phyloP scores from a whole-genome alignment of 768 basidiomycete species.

The Kwoniella europaea region DNA sequence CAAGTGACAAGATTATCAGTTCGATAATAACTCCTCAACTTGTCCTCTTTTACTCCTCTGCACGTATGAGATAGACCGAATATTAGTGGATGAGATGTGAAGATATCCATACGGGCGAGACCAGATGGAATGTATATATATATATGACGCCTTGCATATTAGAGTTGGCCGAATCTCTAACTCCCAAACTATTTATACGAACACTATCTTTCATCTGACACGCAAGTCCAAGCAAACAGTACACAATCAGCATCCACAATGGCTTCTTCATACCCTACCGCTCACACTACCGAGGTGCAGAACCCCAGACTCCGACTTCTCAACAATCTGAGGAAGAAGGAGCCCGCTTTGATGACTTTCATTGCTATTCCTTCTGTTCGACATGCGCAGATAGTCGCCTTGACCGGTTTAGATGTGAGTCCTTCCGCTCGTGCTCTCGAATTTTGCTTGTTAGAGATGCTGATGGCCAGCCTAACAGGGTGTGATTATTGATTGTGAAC shows the following conservation, averaged over 20 bases:
- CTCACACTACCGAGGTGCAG: constrained; percentile 32
- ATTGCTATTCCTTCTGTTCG: constrained; percentile 36
- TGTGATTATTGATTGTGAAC: constrained; percentile 55
- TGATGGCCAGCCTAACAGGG: constrained; percentile 17
- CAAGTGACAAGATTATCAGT: too few relatives aligned
- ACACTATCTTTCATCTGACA: background rate
- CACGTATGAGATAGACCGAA: too few relatives aligned
- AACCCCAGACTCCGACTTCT: constrained; percentile 45
- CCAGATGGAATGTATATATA: too few relatives aligned
- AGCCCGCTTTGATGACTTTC: constrained; percentile 45
- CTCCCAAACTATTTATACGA: too few relatives aligned
- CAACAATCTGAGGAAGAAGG: constrained; percentile 33
- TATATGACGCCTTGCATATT: too few relatives aligned
- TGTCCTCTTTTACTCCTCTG: background rate
- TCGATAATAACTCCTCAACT: background rate
- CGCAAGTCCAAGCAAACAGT: background rate
- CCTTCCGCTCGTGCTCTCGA: too few relatives aligned
- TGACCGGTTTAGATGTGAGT: constrained; percentile 49
- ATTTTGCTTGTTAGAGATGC: too few relatives aligned
- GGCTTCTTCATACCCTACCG: constrained; percentile 25
- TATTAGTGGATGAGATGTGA: too few relatives aligned
- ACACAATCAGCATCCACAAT: background rate
- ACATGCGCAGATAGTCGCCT: constrained; percentile 41
- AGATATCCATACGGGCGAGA: too few relatives aligned
- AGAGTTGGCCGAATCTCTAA: too few relatives aligned